Percentiles rank a stretch among this genome's conserved stretches.
phyloP scores from a whole-genome alignment of 441 rosid genomes.

The Biscutella laevigata region DNA sequence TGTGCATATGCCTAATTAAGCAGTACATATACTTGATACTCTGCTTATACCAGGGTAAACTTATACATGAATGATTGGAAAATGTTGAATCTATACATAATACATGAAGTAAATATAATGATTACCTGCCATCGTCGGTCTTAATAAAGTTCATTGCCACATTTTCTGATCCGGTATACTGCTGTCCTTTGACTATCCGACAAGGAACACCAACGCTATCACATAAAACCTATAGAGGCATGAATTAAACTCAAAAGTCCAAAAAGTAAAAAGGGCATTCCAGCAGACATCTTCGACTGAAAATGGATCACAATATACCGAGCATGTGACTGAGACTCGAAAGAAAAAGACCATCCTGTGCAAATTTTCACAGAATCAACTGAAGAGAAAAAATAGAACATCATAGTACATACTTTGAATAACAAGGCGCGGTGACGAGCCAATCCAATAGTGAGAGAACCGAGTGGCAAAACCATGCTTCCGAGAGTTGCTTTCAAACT shows the following conservation, averaged over 20 bases:
- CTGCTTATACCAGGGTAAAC: background rate
- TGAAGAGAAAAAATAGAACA: too few relatives aligned
- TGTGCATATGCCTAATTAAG: background rate
- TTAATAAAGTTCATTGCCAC: constrained; percentile 92
- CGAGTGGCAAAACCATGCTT: constrained; percentile 95
- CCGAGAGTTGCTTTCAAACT: constrained; percentile 82
- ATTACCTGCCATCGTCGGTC: constrained; percentile 88
- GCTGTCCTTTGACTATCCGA: constrained; percentile 86
- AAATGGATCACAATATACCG: background rate
- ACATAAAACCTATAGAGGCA: constrained; percentile 59
- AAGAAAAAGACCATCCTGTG: too few relatives aligned
- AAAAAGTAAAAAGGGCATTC: background rate
- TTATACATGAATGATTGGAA: background rate
- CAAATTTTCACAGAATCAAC: too few relatives aligned
- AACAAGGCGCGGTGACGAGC: constrained; percentile 96
- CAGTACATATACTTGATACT: background rate
- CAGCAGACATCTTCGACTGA: background rate
- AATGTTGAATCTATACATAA: constrained; percentile 1
- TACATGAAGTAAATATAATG: constrained; percentile 10
- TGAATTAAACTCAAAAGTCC: background rate
- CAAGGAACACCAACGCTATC: constrained; percentile 80
- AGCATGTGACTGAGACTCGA: background rate
- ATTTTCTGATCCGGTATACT: constrained; percentile 80
- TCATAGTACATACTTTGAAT: constrained; percentile 76
- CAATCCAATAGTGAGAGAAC: constrained; percentile 84